Evolutionary conservation across 2,329 filamentous ascomycete genomes (phyloP).

Genomic region (Huntiella moniliformis): DNA sequence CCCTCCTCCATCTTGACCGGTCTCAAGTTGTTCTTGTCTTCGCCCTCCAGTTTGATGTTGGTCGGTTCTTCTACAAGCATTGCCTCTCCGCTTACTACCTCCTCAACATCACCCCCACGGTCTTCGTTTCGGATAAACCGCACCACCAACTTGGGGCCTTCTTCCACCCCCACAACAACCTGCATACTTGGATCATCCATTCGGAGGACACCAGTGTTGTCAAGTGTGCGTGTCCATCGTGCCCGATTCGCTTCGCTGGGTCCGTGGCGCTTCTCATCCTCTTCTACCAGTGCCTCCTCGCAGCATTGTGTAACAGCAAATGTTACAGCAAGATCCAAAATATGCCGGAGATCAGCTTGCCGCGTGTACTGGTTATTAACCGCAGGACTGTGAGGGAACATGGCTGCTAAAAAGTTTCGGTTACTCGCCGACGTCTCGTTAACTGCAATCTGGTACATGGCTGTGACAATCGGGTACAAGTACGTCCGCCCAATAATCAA

Average conservation of each 20-base stretch:
- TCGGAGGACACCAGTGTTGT: constrained; percentile 1
- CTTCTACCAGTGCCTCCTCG: constrained; percentile 14
- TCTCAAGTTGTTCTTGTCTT: too few species aligned
- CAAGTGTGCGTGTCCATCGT: constrained; percentile 3
- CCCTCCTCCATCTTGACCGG: too few species aligned
- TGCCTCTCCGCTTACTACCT: too few species aligned
- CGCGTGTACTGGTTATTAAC: constrained; percentile 23
- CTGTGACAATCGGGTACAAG: constrained; percentile 25
- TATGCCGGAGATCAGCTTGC: constrained; percentile 25
- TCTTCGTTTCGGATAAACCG: too few species aligned
- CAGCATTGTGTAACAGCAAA: constrained; percentile 23
- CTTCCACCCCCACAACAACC: not conserved
- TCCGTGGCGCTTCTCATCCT: constrained; percentile 1
- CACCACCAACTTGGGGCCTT: not conserved
- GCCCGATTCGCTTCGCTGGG: not conserved
- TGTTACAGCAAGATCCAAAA: constrained; percentile 25
- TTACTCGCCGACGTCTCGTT: constrained; percentile 7
- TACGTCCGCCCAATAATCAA: constrained; percentile 27
- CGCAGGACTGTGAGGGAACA: constrained; percentile 23
- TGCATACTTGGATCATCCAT: not conserved
- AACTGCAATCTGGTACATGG: constrained; percentile 22
- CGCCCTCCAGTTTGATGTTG: too few species aligned
- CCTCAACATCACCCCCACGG: too few species aligned
- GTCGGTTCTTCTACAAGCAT: too few species aligned
- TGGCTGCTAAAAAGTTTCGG: constrained; percentile 18